phyloP scores from a whole-genome alignment of 2,329 filamentous ascomycete species.

The Ophiosphaerella narmari region DNA sequence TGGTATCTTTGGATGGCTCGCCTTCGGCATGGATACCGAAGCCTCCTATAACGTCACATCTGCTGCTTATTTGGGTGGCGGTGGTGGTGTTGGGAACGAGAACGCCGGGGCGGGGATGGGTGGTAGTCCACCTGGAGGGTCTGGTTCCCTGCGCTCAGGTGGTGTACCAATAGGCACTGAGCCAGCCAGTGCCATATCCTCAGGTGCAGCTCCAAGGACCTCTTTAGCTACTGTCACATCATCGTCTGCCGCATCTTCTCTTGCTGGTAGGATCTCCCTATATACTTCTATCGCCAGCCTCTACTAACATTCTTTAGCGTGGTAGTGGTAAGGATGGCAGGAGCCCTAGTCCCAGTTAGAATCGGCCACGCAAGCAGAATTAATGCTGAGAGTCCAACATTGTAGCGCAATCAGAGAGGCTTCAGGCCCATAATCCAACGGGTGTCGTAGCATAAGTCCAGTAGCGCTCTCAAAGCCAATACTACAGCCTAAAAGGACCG shows the following conservation, averaged over 20 bases:
- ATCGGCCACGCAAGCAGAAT: slow-evolving; percentile 1
- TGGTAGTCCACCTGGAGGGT: slow-evolving; percentile 16
- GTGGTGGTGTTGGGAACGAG: slow-evolving; percentile 36
- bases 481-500: no score
- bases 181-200: neutral
- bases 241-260: slow-evolving; percentile 6
- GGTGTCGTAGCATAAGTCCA: no score
- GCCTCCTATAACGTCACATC: slow-evolving; percentile 33
- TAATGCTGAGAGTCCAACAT: slow-evolving; percentile 6
- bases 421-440: no score
- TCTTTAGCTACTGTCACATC: slow-evolving; percentile 7
- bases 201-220: slow-evolving; percentile 5
- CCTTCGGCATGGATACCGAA: slow-evolving; percentile 36
- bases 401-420: neutral
- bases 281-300: neutral
- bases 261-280: slow-evolving; percentile 1
- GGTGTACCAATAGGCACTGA: slow-evolving; percentile 7
- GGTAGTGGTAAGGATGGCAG: neutral
- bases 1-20: slow-evolving; percentile 42
- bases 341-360: neutral
- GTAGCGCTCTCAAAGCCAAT: no score
- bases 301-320: neutral
- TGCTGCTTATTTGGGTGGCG: slow-evolving; percentile 29
- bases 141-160: slow-evolving; percentile 4
- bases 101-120: slow-evolving; percentile 22